Evolutionary conservation across 441 rosid species (phyloP).

Genomic region (Gossypium armourianum): DNA sequence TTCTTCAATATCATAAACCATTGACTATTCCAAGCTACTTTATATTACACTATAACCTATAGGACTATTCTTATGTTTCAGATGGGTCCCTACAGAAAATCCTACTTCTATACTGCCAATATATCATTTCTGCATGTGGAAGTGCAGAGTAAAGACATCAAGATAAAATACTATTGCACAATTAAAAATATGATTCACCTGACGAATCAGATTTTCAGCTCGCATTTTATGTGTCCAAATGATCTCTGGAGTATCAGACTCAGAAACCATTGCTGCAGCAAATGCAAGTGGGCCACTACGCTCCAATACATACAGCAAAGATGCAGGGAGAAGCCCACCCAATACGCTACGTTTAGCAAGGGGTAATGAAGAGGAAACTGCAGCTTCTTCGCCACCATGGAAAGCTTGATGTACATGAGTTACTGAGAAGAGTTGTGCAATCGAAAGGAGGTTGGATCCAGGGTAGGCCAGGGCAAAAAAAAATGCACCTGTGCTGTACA

Average conservation of each 20-base stretch:
- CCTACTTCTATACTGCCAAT: conserved; percentile 1
- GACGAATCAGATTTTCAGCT: conserved; percentile 93
- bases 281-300: conserved; percentile 96
- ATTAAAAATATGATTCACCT: conserved; percentile 33
- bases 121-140: conserved; percentile 9
- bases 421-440: conserved; percentile 81
- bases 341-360: conserved; percentile 94
- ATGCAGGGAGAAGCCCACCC: conserved; percentile 98
- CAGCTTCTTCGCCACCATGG: conserved; percentile 99
- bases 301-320: conserved; percentile 89
- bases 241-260: conserved; percentile 98
- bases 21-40: conserved; percentile 1
- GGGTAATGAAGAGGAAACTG: conserved; percentile 89
- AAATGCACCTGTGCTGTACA: conserved; percentile 96
- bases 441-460: conserved; percentile 86
- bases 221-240: conserved; percentile 99
- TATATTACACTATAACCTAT: background rate
- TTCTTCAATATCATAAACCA: background rate
- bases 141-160: conserved; percentile 4
- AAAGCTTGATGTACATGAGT: conserved; percentile 99
- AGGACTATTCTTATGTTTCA: background rate
- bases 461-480: conserved; percentile 94
- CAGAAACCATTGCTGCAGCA: conserved; percentile 98
- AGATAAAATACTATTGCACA: conserved; percentile 17
- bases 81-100: background rate